Percentiles rank a stretch among this genome's conserved stretches.
These are phyloP conservation scores for Trichoderma parareesei DNA, from an alignment of 495 filamentous ascomycete genomes.

Conservation along the genomic window DNA sequence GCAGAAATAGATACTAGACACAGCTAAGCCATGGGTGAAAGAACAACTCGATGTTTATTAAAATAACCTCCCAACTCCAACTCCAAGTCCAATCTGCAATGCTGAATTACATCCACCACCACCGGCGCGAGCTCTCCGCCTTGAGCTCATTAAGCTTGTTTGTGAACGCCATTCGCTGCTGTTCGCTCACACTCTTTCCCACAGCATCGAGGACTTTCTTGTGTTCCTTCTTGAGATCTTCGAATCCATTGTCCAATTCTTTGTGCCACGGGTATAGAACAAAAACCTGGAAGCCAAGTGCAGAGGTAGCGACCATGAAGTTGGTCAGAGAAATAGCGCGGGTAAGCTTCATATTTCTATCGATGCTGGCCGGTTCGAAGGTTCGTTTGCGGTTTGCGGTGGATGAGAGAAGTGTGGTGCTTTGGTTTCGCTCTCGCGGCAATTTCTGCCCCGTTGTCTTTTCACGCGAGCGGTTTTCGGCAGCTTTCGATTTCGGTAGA, in stretches of 20 bases:
- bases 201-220: conserved; percentile 22
- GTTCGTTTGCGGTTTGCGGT: neutral
- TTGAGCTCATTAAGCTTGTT: conserved; percentile 1
- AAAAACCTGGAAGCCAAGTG: conserved; percentile 53
- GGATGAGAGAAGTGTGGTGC: neutral
- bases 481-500: too few species aligned
- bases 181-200: neutral
- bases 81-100: too few species aligned
- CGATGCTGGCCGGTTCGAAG: neutral
- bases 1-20: too few species aligned
- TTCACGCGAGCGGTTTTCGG: too few species aligned
- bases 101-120: conserved; percentile 2
- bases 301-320: conserved; percentile 51
- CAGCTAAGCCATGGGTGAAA: too few species aligned
- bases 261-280: conserved; percentile 61
- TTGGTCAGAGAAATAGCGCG: conserved; percentile 53
- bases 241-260: conserved; percentile 50
- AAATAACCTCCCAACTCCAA: too few species aligned
- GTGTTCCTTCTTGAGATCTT: conserved; percentile 47
- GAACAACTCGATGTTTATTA: too few species aligned
- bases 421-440: neutral
- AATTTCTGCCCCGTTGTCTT: neutral
- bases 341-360: conserved; percentile 22
- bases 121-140: neutral
- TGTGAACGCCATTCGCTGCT: neutral